Conservation (phyloP, 768 basidiomycete genomes). For the Lactarius tabidus region DNA sequence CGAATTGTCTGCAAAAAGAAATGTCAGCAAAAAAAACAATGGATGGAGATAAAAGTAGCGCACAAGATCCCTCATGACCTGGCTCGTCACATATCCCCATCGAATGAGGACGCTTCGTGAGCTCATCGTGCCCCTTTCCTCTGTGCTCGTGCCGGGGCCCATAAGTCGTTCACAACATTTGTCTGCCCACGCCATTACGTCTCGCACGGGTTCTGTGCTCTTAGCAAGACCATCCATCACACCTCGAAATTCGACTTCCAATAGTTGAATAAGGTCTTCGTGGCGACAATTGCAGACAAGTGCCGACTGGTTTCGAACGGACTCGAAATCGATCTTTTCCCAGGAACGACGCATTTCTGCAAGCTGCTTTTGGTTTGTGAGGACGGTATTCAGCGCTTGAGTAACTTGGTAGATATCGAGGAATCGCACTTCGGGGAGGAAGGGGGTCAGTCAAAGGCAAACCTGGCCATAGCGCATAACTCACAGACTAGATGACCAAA, state of each 20-base stretch:
- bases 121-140: slow-evolving; percentile 79
- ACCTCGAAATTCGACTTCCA: slow-evolving; percentile 81
- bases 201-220: slow-evolving; percentile 75
- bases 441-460: slow-evolving; percentile 24
- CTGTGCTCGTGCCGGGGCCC: slow-evolving; percentile 59
- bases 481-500: slow-evolving; percentile 86
- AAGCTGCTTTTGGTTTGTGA: slow-evolving; percentile 82
- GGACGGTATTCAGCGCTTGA: slow-evolving; percentile 82
- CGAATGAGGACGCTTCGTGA: slow-evolving; percentile 84
- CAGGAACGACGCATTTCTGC: slow-evolving; percentile 84
- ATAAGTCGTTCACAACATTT: slow-evolving; percentile 84
- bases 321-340: slow-evolving; percentile 86
- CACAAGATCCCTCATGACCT: slow-evolving; percentile 89
- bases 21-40: slow-evolving; percentile 6
- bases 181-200: slow-evolving; percentile 89
- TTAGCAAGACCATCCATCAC: slow-evolving; percentile 69
- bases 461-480: slow-evolving; percentile 34
- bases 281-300: slow-evolving; percentile 91
- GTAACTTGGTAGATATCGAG: slow-evolving; percentile 91
- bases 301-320: slow-evolving; percentile 88
- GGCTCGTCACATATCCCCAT: slow-evolving; percentile 91
- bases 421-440: slow-evolving; percentile 63
- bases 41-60: slow-evolving; percentile 30
- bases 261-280: slow-evolving; percentile 78
- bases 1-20: slow-evolving; percentile 64